phyloP scores from a whole-genome alignment of 345 rosid species.

The Linum lewisii region DNA sequence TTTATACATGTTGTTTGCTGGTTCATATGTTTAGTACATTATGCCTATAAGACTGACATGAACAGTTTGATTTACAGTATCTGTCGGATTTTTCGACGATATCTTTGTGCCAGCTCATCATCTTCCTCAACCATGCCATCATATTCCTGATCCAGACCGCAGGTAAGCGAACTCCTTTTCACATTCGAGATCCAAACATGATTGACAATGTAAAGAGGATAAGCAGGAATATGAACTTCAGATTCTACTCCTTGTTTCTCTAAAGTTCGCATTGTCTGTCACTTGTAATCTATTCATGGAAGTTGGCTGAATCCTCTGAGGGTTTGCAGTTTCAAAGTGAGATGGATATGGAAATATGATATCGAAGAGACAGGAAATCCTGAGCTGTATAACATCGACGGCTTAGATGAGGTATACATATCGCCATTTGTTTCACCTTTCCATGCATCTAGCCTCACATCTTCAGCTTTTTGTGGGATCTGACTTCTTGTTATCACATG shows the following conservation, averaged over 20 bases:
- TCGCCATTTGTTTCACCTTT: background rate
- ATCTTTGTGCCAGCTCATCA: slow-evolving; percentile 50
- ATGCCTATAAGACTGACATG: slow-evolving; percentile 8
- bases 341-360: slow-evolving; percentile 59
- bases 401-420: background rate
- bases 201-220: background rate
- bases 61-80: slow-evolving; percentile 39
- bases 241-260: background rate
- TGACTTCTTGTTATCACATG: background rate
- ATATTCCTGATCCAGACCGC: slow-evolving; percentile 39
- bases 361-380: background rate
- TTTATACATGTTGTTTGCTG: too few species aligned
- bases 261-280: background rate
- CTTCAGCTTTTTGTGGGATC: background rate
- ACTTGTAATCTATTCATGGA: too few species aligned
- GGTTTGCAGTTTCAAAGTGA: slow-evolving; percentile 44
- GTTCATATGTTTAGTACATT: background rate
- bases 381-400: background rate
- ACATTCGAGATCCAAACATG: background rate
- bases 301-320: background rate
- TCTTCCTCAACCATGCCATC: slow-evolving; percentile 41
- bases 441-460: too few species aligned
- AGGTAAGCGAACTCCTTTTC: slow-evolving; percentile 24
- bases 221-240: too few species aligned
- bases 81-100: slow-evolving; percentile 91